phyloP scores from a whole-genome alignment of 345 rosid species.

The Eucalyptus fibrosa region DNA sequence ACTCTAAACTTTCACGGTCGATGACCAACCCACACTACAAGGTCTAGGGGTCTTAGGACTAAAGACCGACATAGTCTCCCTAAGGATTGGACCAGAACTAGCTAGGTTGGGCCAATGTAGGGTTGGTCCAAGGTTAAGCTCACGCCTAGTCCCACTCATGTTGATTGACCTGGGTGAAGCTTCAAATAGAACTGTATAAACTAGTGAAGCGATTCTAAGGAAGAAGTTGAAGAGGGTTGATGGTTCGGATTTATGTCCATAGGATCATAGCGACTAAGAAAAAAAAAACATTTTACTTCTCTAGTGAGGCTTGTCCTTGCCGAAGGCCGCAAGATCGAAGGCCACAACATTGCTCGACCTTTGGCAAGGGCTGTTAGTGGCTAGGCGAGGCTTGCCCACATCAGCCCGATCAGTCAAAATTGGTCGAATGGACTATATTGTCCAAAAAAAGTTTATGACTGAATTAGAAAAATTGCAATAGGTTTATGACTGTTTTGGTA shows the following conservation, averaged over 20 bases:
- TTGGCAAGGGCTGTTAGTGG: too few relatives aligned
- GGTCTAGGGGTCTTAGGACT: too few relatives aligned
- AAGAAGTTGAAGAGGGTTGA: neutral
- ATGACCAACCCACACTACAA: too few relatives aligned
- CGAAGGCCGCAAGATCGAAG: fast-evolving
- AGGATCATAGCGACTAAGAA: neutral
- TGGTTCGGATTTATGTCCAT: neutral
- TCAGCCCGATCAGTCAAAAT: fast-evolving
- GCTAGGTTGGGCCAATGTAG: too few relatives aligned
- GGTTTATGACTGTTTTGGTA: fast-evolving
- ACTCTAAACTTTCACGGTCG: fast-evolving
- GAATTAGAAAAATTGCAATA: too few relatives aligned
- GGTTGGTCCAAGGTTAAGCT: too few relatives aligned
- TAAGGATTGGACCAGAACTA: too few relatives aligned
- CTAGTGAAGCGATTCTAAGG: neutral
- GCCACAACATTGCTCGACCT: fast-evolving
- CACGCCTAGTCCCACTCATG: neutral
- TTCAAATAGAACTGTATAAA: neutral
- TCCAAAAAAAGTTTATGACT: too few relatives aligned
- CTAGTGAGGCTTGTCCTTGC: neutral
- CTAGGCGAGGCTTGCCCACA: too few relatives aligned
- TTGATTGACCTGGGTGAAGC: neutral
- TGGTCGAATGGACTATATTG: too few relatives aligned
- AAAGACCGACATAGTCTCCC: too few relatives aligned
- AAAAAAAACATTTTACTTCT: neutral